Evolutionary conservation across 352 stramenopile genomes (phyloP), one percentile per base, ranked within the genome.

Genomic region (Phytophthora macrochlamydospora): DNA sequence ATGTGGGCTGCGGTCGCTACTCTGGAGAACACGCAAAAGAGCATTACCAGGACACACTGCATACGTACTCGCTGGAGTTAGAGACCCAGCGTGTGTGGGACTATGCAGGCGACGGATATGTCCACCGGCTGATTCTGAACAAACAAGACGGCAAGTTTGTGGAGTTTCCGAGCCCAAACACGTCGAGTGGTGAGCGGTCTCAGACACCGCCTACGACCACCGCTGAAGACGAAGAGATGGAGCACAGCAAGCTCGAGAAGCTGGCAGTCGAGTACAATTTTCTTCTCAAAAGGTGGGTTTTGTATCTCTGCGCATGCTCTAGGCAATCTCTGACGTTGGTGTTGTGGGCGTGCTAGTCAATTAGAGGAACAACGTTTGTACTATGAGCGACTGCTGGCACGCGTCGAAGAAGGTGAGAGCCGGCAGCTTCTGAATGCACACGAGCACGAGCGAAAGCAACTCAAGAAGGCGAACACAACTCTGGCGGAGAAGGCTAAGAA

Each of bases 61-160:
- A 99, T 85, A 97, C 92, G 29, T 99, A 97, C 75, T 98, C 93
- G 43, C 81, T 99, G 7, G 97, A 99, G 78, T 70, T 99, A 32
- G 94, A 96, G 62, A 99, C 95, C 0, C 85, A 97, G 51, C 85
- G 97, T 48, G 97, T 99, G 69, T 99, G 97, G 97, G 94, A 98
- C 67, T 99, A 99, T 71, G 86, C 87, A 12, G 90, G 87, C 35
- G 94, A 97, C 50, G 91, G 91, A 44, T 96, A 93, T 59, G 87
- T 96, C 2, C 89, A 95, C 60, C 87, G 89, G 4, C 62, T 96
- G 35, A 95, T 96, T 66, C 75, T 96, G 55, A 96, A 96, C 72
- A 96, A 96, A 60, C 89, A 94, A 58, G 89, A 95, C 42, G 95
- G 96, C 7, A 99, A 99, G 76, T 93, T 99, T 46, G 96, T 99